phyloP scores from a whole-genome alignment of 495 filamentous ascomycete genomes.

The Penicillium cosmopolitanum region DNA sequence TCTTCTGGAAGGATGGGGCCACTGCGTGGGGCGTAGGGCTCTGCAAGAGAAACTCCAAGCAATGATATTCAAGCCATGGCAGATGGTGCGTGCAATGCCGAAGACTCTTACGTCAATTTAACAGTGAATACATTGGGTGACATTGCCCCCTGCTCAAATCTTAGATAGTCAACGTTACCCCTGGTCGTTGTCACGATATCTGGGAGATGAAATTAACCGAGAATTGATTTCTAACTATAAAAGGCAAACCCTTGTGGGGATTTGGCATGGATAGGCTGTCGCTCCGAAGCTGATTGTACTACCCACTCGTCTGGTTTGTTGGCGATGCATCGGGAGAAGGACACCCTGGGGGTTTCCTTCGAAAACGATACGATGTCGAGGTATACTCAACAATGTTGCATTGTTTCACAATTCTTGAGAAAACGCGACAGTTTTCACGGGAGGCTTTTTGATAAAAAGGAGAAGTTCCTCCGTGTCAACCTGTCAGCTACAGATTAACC shows the following conservation, averaged over 20 bases:
- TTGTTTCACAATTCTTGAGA: no score
- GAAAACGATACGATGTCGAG: no score
- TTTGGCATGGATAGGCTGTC: not conserved
- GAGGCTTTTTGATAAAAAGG: no score
- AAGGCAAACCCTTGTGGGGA: not conserved
- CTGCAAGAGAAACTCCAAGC: not conserved
- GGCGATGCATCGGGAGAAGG: not conserved
- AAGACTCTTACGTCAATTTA: no score
- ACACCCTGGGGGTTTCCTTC: not conserved
- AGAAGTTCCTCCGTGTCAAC: not conserved
- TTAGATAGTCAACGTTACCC: no score
- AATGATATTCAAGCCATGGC: not conserved
- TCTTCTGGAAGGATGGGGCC: not conserved
- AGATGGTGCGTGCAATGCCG: not conserved
- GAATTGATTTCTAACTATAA: not conserved
- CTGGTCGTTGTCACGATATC: no score
- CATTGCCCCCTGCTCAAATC: not conserved
- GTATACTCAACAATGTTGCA: no score
- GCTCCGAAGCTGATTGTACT: not conserved
- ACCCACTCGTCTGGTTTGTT: not conserved
- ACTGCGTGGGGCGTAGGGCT: not conserved
- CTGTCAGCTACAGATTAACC: not conserved
- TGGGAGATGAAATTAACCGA: not conserved
- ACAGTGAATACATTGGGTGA: not conserved
- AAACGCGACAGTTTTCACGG: no score